Evolutionary conservation across 208 protist genomes (phyloP), one percentile per base, ranked within the genome.

Genomic region (Sergeia podlipaevii): DNA sequence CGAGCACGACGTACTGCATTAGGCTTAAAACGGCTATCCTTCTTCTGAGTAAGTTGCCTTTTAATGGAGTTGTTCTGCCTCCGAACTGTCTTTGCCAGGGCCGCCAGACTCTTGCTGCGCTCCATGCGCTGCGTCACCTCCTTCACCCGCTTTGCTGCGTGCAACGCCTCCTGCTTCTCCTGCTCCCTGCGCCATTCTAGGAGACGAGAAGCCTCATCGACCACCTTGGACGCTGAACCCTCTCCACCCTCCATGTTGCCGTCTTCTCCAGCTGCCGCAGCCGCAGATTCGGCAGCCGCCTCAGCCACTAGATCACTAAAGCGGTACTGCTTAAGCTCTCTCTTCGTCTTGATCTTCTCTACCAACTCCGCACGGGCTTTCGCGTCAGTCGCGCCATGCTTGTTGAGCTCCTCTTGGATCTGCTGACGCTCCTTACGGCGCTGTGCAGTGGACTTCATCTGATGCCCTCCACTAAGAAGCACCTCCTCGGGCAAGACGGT

Each of bases 401-500:
- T 56, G 7, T 29, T 58, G 26, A 95, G 54, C 59, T 82, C 74
- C 38, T 76, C 54, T 63, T 91, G 78, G 20, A 92, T 69, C 48
- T 76, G 67, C n/a, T 68, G 71, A 21, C 88, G 80, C 65, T 90
- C 77, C 15, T 78, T 74, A 0, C 88, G 81, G 4, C 68, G 63
- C 71, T 95, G 88, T 20, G 84, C 51, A 0, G 65, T 57, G 0
- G 88, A 91, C 49, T 87, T 74, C 41, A 91, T 65, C 15, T 63
- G 57, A 50, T 80, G 71, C 2, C 80, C 74, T 6, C 76, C 74
- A 20, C 68, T 73, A 34, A 93, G 74, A 11, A 95, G 60, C 8
- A 91, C 66, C n/a, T 85, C 75, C 18, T 95, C 89, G 5, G 89
- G 85, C 43, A 92, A 58, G 7, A 95, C 82, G 23, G 74, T 92